Percentiles rank a stretch among this genome's conserved stretches.
Evolutionary conservation across 768 basidiomycete genomes (phyloP).

Genomic region (Boletus sp.): DNA sequence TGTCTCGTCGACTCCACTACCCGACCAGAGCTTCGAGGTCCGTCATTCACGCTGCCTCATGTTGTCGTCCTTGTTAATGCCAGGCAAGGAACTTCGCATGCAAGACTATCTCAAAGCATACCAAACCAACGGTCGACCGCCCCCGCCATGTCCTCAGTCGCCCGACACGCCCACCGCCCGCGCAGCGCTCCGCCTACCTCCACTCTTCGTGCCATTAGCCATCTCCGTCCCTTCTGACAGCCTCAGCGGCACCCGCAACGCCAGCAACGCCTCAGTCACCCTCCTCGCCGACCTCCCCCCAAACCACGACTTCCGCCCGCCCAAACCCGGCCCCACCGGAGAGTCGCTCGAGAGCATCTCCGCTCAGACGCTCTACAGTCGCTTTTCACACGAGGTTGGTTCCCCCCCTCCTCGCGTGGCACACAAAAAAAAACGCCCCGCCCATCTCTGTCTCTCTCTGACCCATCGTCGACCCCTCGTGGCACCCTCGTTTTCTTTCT

Average conservation of each 20-base stretch:
- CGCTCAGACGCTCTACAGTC: slow-evolving; percentile 35
- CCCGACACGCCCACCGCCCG: slow-evolving; percentile 48
- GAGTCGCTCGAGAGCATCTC: slow-evolving; percentile 40
- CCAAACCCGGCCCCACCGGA: slow-evolving; percentile 7
- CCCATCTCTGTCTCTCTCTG: not conserved
- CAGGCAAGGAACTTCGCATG: slow-evolving; percentile 50
- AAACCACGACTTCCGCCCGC: slow-evolving; percentile 28
- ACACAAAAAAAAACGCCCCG: not conserved
- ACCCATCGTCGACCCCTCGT: not conserved
- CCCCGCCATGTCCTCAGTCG: slow-evolving; percentile 45
- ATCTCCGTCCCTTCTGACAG: slow-evolving; percentile 14
- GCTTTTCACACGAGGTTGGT: slow-evolving; percentile 45
- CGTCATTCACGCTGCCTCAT: not conserved
- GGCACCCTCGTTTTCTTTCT: not conserved
- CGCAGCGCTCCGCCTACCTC: slow-evolving; percentile 44
- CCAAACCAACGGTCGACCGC: slow-evolving; percentile 44
- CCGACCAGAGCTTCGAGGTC: slow-evolving; percentile 32
- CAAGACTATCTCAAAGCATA: slow-evolving; percentile 56
- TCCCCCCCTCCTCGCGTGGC: not conserved
- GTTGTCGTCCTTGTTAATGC: not conserved
- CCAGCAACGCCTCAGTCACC: slow-evolving; percentile 3
- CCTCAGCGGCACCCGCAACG: not conserved
- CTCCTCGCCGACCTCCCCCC: slow-evolving; percentile 18
- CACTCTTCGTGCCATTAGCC: slow-evolving; percentile 47
- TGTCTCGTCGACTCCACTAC: slow-evolving; percentile 7